Percentiles rank a stretch among this genome's conserved stretches.
phyloP scores from a whole-genome alignment of 176 grass and related monocot species.

The Triticum aestivum region DNA sequence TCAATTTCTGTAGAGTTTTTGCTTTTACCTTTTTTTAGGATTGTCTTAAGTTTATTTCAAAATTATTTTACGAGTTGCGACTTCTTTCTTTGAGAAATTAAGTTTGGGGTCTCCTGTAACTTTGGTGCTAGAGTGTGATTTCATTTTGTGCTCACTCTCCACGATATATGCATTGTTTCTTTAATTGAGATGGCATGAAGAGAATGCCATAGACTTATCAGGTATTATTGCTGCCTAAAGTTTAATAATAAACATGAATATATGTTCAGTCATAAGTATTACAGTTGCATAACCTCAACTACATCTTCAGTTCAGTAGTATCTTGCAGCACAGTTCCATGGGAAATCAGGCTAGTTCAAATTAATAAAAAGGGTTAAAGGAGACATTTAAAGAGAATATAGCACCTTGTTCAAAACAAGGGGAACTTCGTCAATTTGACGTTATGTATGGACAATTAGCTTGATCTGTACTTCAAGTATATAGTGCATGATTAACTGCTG shows the following conservation, averaged over 20 bases:
- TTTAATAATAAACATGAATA: background rate
- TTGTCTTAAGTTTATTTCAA: background rate
- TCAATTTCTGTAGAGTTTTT: background rate
- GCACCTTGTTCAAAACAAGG: background rate
- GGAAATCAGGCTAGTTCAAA: background rate
- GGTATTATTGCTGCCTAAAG: background rate
- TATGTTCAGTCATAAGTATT: background rate
- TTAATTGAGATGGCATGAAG: background rate
- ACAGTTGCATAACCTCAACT: background rate
- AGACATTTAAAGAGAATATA: background rate
- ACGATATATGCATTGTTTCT: background rate
- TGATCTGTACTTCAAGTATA: background rate
- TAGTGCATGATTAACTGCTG: background rate
- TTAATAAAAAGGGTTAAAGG: background rate
- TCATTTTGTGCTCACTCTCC: background rate
- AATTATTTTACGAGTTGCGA: background rate
- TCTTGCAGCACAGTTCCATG: background rate
- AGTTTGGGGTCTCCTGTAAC: background rate
- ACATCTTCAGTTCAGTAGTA: background rate
- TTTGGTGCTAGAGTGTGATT: background rate
- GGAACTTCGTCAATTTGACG: background rate
- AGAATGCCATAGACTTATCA: background rate
- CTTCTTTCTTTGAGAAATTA: background rate
- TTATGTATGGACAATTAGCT: background rate
- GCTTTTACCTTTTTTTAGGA: background rate